These are phyloP conservation scores for Endocarpon pusillum DNA, from an alignment of 495 filamentous ascomycete genomes.

Conservation along the genomic window DNA sequence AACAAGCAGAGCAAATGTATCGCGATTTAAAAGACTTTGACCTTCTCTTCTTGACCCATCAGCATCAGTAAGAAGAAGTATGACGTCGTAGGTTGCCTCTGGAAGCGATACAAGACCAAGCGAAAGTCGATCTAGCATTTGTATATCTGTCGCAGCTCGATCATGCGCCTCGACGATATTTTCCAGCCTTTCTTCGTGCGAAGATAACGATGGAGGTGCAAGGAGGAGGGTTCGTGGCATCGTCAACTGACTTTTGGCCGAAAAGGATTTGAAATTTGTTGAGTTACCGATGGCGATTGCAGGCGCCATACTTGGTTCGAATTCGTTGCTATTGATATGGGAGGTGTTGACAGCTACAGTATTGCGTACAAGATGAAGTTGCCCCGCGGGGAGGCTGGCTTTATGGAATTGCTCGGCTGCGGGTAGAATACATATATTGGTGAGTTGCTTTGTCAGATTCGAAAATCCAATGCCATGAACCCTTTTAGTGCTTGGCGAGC, in stretches of 20 bases:
- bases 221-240: conserved; percentile 50
- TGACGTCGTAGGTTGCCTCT: conserved; percentile 56
- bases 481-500: too few relatives aligned
- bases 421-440: too few relatives aligned
- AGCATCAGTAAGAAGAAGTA: conserved; percentile 68
- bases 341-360: too few relatives aligned
- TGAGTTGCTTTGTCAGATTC: too few relatives aligned
- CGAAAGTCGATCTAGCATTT: conserved; percentile 93
- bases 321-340: too few relatives aligned
- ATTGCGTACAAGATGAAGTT: too few relatives aligned
- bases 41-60: conserved; percentile 46
- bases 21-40: conserved; percentile 40
- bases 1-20: conserved; percentile 50
- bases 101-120: conserved; percentile 69
- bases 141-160: conserved; percentile 63
- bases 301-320: too few relatives aligned
- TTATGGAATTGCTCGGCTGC: too few relatives aligned
- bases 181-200: conserved; percentile 44
- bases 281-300: neutral
- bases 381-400: too few relatives aligned
- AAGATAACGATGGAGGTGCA: conserved; percentile 55
- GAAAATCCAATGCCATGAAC: too few relatives aligned
- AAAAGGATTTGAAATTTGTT: conserved; percentile 1
- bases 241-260: conserved; percentile 9
- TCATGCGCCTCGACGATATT: conserved; percentile 44